Conservation (phyloP, 1,284 basidiomycete genomes). For the Apiotrichum porosum region DNA sequence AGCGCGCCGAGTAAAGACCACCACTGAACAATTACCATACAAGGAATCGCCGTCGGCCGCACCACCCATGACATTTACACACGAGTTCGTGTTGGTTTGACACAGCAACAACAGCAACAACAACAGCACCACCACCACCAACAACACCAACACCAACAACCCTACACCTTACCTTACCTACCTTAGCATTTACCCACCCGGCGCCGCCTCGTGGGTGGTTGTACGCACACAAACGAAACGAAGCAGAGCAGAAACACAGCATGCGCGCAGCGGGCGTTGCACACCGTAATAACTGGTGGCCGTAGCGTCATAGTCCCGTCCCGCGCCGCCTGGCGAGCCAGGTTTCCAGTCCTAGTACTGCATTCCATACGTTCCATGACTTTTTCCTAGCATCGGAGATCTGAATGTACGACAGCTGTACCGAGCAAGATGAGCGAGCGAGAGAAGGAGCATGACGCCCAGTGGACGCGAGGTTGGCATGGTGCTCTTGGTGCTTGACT, state of each 20-base stretch:
- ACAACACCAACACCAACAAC: background rate
- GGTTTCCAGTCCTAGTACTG: background rate
- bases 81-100: too few species aligned
- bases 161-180: background rate
- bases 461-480: too few species aligned
- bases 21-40: background rate
- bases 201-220: background rate
- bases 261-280: background rate
- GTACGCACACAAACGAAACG: too few species aligned
- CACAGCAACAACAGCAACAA: background rate
- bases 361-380: conserved; percentile 5
- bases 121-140: background rate
- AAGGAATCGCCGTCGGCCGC: background rate
- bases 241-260: background rate
- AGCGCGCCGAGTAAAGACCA: conserved; percentile 44
- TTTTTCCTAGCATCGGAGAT: conserved; percentile 2
- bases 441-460: too few species aligned
- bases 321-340: too few species aligned
- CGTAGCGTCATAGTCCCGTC: too few species aligned
- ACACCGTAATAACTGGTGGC: too few species aligned
- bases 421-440: too few species aligned
- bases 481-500: too few species aligned
- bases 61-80: too few species aligned
- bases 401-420: conserved; percentile 9
- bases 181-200: background rate